These are phyloP conservation scores for Sphagnum tenellum DNA, from an alignment of 225 moss, liverwort and hornwort genomes.

Conservation along the genomic window DNA sequence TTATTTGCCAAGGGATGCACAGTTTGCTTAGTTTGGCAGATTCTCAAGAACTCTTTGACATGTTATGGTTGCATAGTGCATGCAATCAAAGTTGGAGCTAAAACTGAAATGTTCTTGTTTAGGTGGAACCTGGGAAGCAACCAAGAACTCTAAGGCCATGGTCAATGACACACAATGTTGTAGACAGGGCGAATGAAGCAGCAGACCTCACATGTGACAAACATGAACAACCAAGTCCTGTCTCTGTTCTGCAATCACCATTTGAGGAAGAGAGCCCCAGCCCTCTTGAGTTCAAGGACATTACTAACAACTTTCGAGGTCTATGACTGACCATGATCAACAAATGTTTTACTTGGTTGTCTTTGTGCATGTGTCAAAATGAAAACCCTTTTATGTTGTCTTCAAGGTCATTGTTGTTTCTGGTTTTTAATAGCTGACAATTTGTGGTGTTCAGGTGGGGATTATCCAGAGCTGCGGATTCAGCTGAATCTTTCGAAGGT, in stretches of 20 bases:
- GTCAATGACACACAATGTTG: conserved; percentile 33
- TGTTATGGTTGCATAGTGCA: no score
- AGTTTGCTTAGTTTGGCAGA: no score
- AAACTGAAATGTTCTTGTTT: background rate
- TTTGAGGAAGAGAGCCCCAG: conserved; percentile 47
- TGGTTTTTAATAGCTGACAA: no score
- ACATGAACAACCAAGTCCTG: conserved; percentile 44
- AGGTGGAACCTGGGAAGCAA: conserved; percentile 11
- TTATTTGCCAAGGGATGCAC: no score
- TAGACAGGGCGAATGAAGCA: conserved; percentile 14
- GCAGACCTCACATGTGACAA: conserved; percentile 49
- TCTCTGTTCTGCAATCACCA: conserved; percentile 44
- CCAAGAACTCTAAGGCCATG: conserved; percentile 24
- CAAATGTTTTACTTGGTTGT: no score
- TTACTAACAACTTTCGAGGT: conserved; percentile 61
- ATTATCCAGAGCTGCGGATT: conserved; percentile 40
- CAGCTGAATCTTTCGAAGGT: conserved; percentile 33
- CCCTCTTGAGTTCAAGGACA: conserved; percentile 54
- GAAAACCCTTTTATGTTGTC: no score
- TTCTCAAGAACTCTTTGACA: no score
- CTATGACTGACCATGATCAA: background rate
- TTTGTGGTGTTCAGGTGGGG: no score
- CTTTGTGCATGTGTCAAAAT: no score
- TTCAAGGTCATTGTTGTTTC: no score
- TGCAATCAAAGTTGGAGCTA: background rate